phyloP scores from a whole-genome alignment of 2,329 filamentous ascomycete genomes.

The Raffaelea deltoideospora region DNA sequence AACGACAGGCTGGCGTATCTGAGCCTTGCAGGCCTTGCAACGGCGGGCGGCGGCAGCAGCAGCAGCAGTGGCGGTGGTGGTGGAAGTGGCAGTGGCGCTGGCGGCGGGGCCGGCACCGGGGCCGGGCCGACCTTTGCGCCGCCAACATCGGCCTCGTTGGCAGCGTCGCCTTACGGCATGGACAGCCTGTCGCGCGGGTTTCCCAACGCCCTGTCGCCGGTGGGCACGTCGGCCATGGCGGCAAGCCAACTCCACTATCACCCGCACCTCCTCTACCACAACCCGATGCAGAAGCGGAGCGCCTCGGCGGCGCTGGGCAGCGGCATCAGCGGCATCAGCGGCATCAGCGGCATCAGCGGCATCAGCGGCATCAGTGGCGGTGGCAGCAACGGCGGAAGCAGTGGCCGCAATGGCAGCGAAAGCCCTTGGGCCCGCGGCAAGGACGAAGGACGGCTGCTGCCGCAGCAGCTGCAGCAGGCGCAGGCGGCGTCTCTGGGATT shows the following conservation, averaged over 20 bases:
- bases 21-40: neutral
- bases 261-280: too few relatives aligned
- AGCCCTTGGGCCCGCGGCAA: neutral
- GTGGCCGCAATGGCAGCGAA: neutral
- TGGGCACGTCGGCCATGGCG: slow-evolving; percentile 5
- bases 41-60: neutral
- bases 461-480: slow-evolving; percentile 7
- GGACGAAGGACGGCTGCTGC: neutral
- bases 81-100: neutral
- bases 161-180: too few relatives aligned
- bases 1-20: neutral
- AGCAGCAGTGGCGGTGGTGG: neutral
- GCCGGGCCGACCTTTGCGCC: too few relatives aligned
- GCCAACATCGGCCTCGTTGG: too few relatives aligned
- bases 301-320: neutral
- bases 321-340: slow-evolving; percentile 1
- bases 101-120: neutral
- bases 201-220: slow-evolving; percentile 7
- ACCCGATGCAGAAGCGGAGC: too few relatives aligned
- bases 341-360: slow-evolving; percentile 3
- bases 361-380: neutral
- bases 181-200: slow-evolving; percentile 6
- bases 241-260: too few relatives aligned
- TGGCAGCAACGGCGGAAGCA: neutral
- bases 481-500: slow-evolving; percentile 5